Evolutionary conservation across 805 yeast genomes (phyloP).

Genomic region (Starmera caribaea): DNA sequence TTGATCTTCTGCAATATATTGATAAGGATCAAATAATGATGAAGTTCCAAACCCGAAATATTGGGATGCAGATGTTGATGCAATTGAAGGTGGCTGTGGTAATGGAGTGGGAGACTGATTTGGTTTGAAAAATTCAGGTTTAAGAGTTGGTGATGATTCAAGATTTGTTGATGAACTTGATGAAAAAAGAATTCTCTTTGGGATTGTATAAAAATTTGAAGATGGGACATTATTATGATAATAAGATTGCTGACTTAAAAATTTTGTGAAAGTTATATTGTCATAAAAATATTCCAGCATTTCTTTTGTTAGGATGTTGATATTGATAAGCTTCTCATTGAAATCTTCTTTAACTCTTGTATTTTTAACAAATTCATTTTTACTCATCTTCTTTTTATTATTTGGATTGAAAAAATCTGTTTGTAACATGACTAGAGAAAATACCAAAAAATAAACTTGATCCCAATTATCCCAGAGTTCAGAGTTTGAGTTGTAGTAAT

Average conservation of each 20-base stretch:
- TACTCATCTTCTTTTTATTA: conserved; percentile 60
- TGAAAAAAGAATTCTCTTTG: conserved; percentile 14
- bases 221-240: conserved; percentile 16
- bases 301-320: conserved; percentile 26
- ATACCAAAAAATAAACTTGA: conserved; percentile 52
- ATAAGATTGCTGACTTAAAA: conserved; percentile 25
- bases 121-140: conserved; percentile 2
- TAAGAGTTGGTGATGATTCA: conserved; percentile 4
- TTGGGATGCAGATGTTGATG: conserved; percentile 16
- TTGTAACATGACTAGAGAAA: conserved; percentile 61
- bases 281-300: conserved; percentile 52
- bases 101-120: conserved; percentile 6
- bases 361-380: conserved; percentile 47
- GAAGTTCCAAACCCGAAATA: conserved; percentile 8
- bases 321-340: conserved; percentile 10
- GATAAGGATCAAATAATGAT: conserved; percentile 25
- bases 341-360: conserved; percentile 22
- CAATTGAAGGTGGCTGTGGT: conserved; percentile 4
- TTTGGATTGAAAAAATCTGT: conserved; percentile 64
- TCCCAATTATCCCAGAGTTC: conserved; percentile 29
- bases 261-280: conserved; percentile 53
- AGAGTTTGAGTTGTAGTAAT: conserved; percentile 28
- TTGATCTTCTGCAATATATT: conserved; percentile 22
- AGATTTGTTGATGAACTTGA: conserved; percentile 15
- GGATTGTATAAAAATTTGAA: conserved; percentile 7